A percentile compares a stretch with the other conserved stretches of the same genome.
phyloP scores from a whole-genome alignment of 768 basidiomycete species.

The Cystoderma amianthinum region DNA sequence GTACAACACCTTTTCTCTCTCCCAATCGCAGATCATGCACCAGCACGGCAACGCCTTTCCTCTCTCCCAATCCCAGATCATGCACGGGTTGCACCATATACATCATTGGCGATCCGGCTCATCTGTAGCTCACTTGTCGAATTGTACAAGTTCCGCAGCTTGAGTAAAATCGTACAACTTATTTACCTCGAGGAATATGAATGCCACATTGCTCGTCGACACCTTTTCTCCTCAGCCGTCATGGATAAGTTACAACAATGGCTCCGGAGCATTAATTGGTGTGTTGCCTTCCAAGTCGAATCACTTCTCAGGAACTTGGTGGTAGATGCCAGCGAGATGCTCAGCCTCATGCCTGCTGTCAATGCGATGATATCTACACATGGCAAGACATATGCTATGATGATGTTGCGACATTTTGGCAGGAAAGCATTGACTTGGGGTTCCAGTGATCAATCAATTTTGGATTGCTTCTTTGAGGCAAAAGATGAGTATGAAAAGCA shows the following conservation, averaged over 20 bases:
- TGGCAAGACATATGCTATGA: constrained; percentile 26
- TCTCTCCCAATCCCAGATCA: constrained; percentile 34
- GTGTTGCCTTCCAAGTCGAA: constrained; percentile 57
- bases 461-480: constrained; percentile 13
- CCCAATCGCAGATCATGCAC: constrained; percentile 19
- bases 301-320: constrained; percentile 27
- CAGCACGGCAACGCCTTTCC: constrained; percentile 27
- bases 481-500: constrained; percentile 17
- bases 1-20: constrained; percentile 32
- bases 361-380: constrained; percentile 16
- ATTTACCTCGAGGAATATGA: constrained; percentile 24
- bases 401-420: constrained; percentile 33
- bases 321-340: constrained; percentile 47
- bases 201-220: constrained; percentile 30
- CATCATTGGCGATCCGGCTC: constrained; percentile 46
- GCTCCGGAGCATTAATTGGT: constrained; percentile 33
- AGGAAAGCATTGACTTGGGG: constrained; percentile 19
- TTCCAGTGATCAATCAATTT: constrained; percentile 12
- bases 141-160: constrained; percentile 26
- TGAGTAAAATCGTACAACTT: constrained; percentile 31
- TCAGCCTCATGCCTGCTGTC: constrained; percentile 30
- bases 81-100: constrained; percentile 38
- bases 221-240: constrained; percentile 33
- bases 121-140: constrained; percentile 29
- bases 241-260: constrained; percentile 23